Conservation (phyloP, 345 rosid species). For the Gossypium turneri region DNA sequence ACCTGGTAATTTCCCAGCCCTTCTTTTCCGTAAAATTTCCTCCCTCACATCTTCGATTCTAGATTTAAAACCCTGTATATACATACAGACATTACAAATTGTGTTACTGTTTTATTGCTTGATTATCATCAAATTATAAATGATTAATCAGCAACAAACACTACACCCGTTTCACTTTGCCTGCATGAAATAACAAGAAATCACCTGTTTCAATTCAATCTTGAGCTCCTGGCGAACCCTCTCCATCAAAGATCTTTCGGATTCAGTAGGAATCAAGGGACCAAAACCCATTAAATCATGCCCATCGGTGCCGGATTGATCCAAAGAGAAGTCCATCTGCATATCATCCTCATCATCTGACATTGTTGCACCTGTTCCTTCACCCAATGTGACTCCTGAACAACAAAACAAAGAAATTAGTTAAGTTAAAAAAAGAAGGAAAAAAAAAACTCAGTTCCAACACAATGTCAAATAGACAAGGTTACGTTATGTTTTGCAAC, state of each 20-base stretch:
- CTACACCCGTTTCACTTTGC: background rate
- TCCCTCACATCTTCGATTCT: conserved; percentile 96
- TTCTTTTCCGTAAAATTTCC: conserved; percentile 89
- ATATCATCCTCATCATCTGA: conserved; percentile 95
- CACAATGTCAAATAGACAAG: too few relatives aligned
- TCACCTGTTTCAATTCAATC: conserved; percentile 90
- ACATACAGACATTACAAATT: background rate
- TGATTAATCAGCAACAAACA: background rate
- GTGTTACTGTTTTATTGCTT: background rate
- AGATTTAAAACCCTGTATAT: conserved; percentile 77
- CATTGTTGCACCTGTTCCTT: conserved; percentile 94
- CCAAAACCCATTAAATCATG: conserved; percentile 90
- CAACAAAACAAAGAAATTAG: background rate
- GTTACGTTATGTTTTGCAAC: background rate
- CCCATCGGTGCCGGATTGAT: conserved; percentile 54
- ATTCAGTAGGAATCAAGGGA: conserved; percentile 88
- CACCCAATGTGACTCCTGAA: conserved; percentile 71
- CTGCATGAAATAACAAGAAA: background rate
- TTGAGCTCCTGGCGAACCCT: conserved; percentile 95
- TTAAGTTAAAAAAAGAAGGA: too few relatives aligned
- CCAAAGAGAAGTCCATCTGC: conserved; percentile 74
- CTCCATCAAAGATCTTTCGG: conserved; percentile 98
- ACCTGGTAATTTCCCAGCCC: conserved; percentile 96
- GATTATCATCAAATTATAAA: background rate
- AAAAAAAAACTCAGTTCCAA: too few relatives aligned